These are phyloP conservation scores for Boletales sp. DNA, from an alignment of 768 basidiomycete species.

Conservation along the genomic window DNA sequence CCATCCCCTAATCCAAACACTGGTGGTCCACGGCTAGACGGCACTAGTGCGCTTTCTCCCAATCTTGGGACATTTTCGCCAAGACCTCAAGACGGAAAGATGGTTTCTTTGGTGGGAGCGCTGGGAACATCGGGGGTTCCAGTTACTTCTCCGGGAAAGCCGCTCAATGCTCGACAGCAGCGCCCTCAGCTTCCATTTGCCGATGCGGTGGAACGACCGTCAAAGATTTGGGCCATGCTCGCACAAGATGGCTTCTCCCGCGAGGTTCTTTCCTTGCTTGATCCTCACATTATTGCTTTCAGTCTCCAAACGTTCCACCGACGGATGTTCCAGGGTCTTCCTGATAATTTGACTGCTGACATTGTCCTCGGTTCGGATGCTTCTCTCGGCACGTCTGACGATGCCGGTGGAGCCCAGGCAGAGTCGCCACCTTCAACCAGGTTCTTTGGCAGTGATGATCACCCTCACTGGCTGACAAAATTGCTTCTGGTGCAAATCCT, in stretches of 20 bases:
- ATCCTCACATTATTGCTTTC: conserved; percentile 55
- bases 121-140: conserved; percentile 25
- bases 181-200: conserved; percentile 16
- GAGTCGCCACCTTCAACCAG: conserved; percentile 22
- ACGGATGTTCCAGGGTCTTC: conserved; percentile 46
- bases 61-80: conserved; percentile 52
- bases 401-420: neutral
- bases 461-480: conserved; percentile 80
- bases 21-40: conserved; percentile 20
- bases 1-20: conserved; percentile 44
- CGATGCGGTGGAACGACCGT: conserved; percentile 21
- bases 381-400: conserved; percentile 6
- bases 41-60: conserved; percentile 32
- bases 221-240: conserved; percentile 49
- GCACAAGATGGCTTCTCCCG: conserved; percentile 66
- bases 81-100: conserved; percentile 43
- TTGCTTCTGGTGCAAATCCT: conserved; percentile 69
- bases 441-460: conserved; percentile 66
- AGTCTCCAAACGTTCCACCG: conserved; percentile 65
- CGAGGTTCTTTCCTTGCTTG: conserved; percentile 61
- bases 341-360: conserved; percentile 49
- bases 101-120: conserved; percentile 45
- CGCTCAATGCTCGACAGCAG: conserved; percentile 22
- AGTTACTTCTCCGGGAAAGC: conserved; percentile 23
- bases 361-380: conserved; percentile 37